These are phyloP conservation scores for Malassezia yamatoensis DNA, from an alignment of 1,284 basidiomycete genomes.

Conservation along the genomic window DNA sequence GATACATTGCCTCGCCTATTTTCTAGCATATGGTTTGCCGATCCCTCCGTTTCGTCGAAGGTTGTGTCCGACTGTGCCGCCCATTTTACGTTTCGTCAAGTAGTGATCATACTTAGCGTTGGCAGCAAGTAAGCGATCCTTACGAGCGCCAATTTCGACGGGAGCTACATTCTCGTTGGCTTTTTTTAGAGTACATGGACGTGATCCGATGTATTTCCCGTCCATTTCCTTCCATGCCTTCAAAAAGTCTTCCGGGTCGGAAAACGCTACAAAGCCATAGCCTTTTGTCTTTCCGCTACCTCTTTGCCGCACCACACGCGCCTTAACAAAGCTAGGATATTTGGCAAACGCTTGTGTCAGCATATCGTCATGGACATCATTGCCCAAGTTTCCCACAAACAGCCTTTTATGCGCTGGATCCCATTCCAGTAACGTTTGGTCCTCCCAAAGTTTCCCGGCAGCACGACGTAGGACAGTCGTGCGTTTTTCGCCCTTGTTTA, in stretches of 20 bases:
- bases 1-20: constrained; percentile 7
- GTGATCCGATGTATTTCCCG: constrained; percentile 54
- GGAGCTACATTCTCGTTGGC: constrained; percentile 35
- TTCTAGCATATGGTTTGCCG: constrained; percentile 24
- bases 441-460: constrained; percentile 92
- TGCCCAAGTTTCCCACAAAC: constrained; percentile 95
- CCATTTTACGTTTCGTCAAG: constrained; percentile 35
- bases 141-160: constrained; percentile 39
- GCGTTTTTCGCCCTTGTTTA: constrained; percentile 76
- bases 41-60: constrained; percentile 23
- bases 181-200: constrained; percentile 44
- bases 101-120: constrained; percentile 32
- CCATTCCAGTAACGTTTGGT: constrained; percentile 93
- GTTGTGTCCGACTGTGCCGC: constrained; percentile 38
- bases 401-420: constrained; percentile 95
- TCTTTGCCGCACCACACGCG: constrained; percentile 84
- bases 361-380: constrained; percentile 92
- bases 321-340: constrained; percentile 84
- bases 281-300: constrained; percentile 69
- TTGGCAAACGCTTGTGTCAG: constrained; percentile 77
- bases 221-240: constrained; percentile 99
- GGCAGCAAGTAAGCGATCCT: constrained; percentile 38
- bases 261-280: constrained; percentile 93
- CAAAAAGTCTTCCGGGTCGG: constrained; percentile 94
- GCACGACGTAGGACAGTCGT: constrained; percentile 89